These are phyloP conservation scores for Primulina huaijiensis DNA, from an alignment of 257 asterid species.

Conservation along the genomic window DNA sequence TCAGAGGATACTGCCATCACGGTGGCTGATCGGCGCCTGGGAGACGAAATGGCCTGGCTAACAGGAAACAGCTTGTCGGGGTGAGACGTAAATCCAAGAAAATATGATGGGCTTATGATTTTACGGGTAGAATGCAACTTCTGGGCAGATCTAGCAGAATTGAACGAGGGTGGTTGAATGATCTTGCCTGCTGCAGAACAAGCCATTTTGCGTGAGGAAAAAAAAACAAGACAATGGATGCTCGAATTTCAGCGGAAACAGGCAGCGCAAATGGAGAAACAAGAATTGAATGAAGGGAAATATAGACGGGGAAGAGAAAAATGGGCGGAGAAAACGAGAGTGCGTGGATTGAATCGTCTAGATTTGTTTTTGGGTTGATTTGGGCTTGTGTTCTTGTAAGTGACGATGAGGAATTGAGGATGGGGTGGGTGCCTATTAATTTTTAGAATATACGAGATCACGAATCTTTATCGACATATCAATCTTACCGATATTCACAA, in stretches of 20 bases:
- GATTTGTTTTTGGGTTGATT: not conserved
- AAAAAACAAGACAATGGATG: not conserved
- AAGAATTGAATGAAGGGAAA: not conserved
- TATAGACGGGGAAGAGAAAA: not conserved
- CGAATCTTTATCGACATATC: no score
- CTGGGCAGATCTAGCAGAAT: not conserved
- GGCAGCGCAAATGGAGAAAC: not conserved
- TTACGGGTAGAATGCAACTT: not conserved
- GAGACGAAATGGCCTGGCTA: slow-evolving; percentile 25
- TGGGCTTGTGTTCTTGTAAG: not conserved
- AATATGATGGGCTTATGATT: not conserved
- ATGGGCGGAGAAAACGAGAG: not conserved
- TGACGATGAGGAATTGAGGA: not conserved
- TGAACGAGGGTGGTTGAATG: not conserved
- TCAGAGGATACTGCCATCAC: slow-evolving; percentile 70
- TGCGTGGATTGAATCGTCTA: not conserved
- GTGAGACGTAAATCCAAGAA: not conserved
- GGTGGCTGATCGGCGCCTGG: slow-evolving; percentile 45
- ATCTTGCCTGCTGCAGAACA: not conserved
- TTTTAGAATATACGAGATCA: no score
- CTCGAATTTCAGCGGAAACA: not conserved
- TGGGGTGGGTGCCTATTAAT: not conserved
- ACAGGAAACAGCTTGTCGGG: slow-evolving; percentile 28
- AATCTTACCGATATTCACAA: no score
- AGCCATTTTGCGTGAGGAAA: not conserved